A percentile compares a stretch with the other conserved stretches of the same genome.
phyloP scores from a whole-genome alignment of 257 asterid species.

The Euphrasia confusa region DNA sequence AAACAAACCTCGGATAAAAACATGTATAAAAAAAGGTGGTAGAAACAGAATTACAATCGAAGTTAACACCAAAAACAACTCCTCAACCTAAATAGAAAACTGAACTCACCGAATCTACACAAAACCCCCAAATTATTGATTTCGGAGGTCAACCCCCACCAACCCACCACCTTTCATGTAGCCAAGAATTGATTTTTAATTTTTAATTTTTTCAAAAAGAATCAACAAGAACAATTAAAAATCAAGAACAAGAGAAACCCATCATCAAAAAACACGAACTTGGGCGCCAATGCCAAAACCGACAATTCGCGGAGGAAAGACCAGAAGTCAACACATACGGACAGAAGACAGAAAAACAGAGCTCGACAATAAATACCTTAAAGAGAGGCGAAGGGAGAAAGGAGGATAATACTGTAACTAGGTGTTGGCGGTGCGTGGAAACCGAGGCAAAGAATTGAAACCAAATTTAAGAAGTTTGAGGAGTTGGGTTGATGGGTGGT shows the following conservation, averaged over 20 bases:
- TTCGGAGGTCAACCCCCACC: constrained; percentile 73
- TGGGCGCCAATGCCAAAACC: constrained; percentile 34
- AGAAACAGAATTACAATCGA: constrained; percentile 12
- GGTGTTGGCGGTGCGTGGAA: constrained; percentile 34
- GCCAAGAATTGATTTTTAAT: background rate
- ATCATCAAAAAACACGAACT: constrained; percentile 24
- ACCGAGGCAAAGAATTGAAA: constrained; percentile 29
- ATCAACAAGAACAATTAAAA: constrained; percentile 23
- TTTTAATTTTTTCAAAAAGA: background rate
- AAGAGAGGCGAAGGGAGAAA: constrained; percentile 15
- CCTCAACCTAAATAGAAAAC: constrained; percentile 25
- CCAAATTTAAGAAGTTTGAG: constrained; percentile 17
- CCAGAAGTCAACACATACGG: constrained; percentile 49
- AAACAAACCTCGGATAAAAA: constrained; percentile 1
- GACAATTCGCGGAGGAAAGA: constrained; percentile 26
- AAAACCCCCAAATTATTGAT: constrained; percentile 33
- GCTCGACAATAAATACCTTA: constrained; percentile 25
- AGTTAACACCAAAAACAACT: constrained; percentile 20
- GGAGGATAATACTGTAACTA: constrained; percentile 6
- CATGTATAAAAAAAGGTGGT: constrained; percentile 29
- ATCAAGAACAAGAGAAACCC: constrained; percentile 19
- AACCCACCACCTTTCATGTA: constrained; percentile 85
- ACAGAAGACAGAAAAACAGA: constrained; percentile 29
- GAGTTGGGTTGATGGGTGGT: constrained; percentile 16
- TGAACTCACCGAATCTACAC: constrained; percentile 31